A percentile compares a stretch with the other conserved stretches of the same genome.
These are phyloP conservation scores for Sugiyamaella chiloensis DNA, from an alignment of 805 yeast species.

Conservation along the genomic window DNA sequence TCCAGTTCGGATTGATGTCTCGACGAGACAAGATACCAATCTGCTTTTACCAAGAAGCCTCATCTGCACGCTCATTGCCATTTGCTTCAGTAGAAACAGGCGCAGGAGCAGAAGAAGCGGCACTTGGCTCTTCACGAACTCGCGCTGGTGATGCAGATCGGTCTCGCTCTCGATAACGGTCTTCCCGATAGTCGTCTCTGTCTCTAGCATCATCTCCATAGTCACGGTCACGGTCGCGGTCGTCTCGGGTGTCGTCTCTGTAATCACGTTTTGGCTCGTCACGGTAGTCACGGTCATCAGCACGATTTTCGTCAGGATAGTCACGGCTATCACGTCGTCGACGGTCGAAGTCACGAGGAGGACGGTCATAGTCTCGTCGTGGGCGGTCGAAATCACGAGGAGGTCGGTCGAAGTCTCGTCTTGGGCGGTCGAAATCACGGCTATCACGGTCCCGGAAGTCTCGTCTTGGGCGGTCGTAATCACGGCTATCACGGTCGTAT, in stretches of 20 bases:
- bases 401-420: conserved; percentile 37
- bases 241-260: conserved; percentile 21
- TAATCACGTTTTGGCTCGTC: conserved; percentile 25
- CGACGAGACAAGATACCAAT: background rate
- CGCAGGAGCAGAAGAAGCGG: background rate
- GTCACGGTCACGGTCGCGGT: conserved; percentile 6
- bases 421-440: conserved; percentile 42
- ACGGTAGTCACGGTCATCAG: conserved; percentile 25
- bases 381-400: conserved; percentile 33
- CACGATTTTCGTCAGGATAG: conserved; percentile 35
- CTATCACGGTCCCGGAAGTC: conserved; percentile 43
- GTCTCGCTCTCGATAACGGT: conserved; percentile 2
- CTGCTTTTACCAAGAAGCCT: conserved; percentile 1
- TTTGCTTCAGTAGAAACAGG: background rate
- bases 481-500: conserved; percentile 30
- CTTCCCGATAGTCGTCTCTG: conserved; percentile 4
- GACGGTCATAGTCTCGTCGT: conserved; percentile 47
- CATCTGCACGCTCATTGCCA: background rate
- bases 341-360: conserved; percentile 33
- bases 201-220: background rate
- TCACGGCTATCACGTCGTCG: conserved; percentile 33
- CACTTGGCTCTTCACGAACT: background rate
- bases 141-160: conserved; percentile 1
- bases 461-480: conserved; percentile 49
- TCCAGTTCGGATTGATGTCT: too few species aligned